phyloP scores from a whole-genome alignment of 768 basidiomycete genomes.

The Mycena filopes region DNA sequence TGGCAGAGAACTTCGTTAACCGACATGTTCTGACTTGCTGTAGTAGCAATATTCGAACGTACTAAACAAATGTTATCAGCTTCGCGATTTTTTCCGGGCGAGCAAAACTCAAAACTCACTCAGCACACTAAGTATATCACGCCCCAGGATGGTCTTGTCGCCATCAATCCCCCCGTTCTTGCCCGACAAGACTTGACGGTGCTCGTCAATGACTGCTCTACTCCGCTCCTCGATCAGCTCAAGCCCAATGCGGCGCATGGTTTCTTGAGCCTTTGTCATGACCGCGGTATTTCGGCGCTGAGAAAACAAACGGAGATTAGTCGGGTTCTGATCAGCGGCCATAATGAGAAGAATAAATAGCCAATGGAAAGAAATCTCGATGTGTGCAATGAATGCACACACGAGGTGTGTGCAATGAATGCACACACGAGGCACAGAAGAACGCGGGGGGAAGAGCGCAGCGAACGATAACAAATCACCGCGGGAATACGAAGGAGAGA shows the following conservation, averaged over 20 bases:
- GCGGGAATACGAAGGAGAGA: conserved; percentile 32
- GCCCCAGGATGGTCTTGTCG: conserved; percentile 49
- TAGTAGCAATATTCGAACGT: conserved; percentile 63
- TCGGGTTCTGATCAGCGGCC: conserved; percentile 7
- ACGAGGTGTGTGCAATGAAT: conserved; percentile 11
- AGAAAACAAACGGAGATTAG: conserved; percentile 22
- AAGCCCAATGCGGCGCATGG: conserved; percentile 64
- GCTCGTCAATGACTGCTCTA: conserved; percentile 45
- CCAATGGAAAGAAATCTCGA: not conserved
- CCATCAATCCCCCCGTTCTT: conserved; percentile 38
- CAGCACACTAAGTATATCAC: conserved; percentile 67
- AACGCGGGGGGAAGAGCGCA: conserved; percentile 2
- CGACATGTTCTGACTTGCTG: conserved; percentile 57
- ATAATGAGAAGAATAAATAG: not conserved
- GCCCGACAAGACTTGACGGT: conserved; percentile 23
- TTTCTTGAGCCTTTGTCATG: conserved; percentile 55
- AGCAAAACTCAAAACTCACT: conserved; percentile 46
- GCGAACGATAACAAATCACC: conserved; percentile 19
- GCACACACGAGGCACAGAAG: conserved; percentile 17
- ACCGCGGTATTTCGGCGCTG: conserved; percentile 59
- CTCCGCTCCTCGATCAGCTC: conserved; percentile 64
- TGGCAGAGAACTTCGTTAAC: conserved; percentile 69
- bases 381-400: conserved; percentile 4
- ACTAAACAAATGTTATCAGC: conserved; percentile 49
- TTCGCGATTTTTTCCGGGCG: not conserved